Percentiles rank a stretch among this genome's conserved stretches.
These are phyloP conservation scores for Schizosaccharomyces octosporus DNA, from an alignment of 805 yeast species.

Conservation along the genomic window DNA sequence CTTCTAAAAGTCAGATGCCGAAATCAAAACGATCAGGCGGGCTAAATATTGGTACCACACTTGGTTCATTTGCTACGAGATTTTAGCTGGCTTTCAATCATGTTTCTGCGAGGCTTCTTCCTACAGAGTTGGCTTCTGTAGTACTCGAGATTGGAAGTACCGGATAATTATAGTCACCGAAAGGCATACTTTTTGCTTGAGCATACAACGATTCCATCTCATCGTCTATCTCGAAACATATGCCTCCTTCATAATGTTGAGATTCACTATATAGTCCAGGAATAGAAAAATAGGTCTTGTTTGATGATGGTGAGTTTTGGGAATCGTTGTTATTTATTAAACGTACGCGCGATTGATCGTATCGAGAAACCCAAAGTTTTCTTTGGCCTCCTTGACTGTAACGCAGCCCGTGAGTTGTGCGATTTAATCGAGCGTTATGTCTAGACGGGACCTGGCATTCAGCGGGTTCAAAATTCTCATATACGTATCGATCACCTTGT, in stretches of 20 bases:
- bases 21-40: background rate
- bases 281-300: background rate
- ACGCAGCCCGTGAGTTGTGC: conserved; percentile 59
- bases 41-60: background rate
- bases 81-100: background rate
- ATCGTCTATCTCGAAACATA: conserved; percentile 6
- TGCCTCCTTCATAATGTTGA: background rate
- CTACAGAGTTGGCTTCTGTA: background rate
- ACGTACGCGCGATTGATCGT: conserved; percentile 2
- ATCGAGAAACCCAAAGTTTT: conserved; percentile 50
- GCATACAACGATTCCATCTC: conserved; percentile 15
- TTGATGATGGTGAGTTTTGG: background rate
- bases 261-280: background rate
- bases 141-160: conserved; percentile 15
- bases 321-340: background rate
- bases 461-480: conserved; percentile 59
- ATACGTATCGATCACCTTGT: conserved; percentile 53
- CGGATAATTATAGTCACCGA: conserved; percentile 21
- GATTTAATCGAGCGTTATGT: conserved; percentile 27
- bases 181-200: conserved; percentile 13
- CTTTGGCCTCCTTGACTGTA: conserved; percentile 54
- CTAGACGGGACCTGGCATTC: conserved; percentile 37
- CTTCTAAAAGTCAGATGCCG: conserved; percentile 16
- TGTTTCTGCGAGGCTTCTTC: background rate
- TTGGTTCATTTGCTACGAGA: background rate